These are phyloP conservation scores for Microdochium bolleyi DNA, from an alignment of 2,329 filamentous ascomycete species.

Conservation along the genomic window DNA sequence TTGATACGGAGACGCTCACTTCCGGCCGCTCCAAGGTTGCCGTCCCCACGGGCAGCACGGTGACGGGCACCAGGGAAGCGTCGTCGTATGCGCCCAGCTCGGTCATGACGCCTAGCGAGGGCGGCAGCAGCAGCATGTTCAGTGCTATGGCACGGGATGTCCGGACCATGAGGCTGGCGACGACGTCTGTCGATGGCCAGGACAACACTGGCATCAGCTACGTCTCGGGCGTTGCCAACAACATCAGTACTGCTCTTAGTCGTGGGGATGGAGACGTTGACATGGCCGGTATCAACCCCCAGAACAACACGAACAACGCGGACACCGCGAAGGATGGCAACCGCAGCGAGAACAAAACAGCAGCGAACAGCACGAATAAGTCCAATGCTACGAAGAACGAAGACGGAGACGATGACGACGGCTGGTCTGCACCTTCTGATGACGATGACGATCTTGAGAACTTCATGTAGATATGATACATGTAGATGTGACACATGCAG, in stretches of 20 bases:
- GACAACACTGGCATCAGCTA: not conserved
- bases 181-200: not conserved
- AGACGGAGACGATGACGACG: not conserved
- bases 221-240: too few relatives aligned
- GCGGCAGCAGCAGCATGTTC: not conserved
- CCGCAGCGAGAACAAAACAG: not conserved
- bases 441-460: not conserved
- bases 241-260: not conserved
- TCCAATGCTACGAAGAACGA: not conserved
- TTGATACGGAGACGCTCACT: not conserved
- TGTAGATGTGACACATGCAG: not conserved
- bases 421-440: not conserved
- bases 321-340: slow-evolving; percentile 26
- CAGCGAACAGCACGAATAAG: not conserved
- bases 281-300: too few relatives aligned
- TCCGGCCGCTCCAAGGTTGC: not conserved
- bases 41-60: not conserved
- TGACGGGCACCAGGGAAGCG: not conserved
- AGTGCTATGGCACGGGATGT: not conserved
- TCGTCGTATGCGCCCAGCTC: not conserved
- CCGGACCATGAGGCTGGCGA: not conserved
- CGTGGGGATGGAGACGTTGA: not conserved
- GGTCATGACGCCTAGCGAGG: not conserved
- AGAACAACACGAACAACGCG: too few relatives aligned
- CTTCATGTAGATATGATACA: not conserved